Base-by-base conservation (phyloP, 2,329 filamentous ascomycete species). In the Beauveria caledonica region DNA sequence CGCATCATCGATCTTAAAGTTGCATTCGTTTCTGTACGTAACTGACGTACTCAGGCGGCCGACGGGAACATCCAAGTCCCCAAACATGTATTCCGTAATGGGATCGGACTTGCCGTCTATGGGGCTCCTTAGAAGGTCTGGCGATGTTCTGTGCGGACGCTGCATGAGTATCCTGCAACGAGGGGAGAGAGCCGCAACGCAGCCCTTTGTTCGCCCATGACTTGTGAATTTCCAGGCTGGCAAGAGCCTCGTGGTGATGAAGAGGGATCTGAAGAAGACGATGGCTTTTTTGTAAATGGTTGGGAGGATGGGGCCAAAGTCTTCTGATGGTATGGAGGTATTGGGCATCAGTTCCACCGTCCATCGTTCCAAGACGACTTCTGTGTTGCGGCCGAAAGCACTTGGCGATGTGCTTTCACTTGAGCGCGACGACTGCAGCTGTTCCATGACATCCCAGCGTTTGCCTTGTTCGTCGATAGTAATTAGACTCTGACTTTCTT, bases 221-320 rank as follows among this genome's bases (percentile, higher is more conserved):
- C 88, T 83, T 45, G 80, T 86, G 68, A 96, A 88, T 74, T 88
- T 95, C 86, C 89, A 96, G 25, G 89, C 86, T 2, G 94, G 94
- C 63, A 96, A 77, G 63, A 97, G 83, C 67, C 90, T 88, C 45
- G 90, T 85, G 59, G 89, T 89, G 54, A 90, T 85, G 72, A 90
- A 96, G 50, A 99, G 80, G 1, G 92, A 92, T 62, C 94, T 85
- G 74, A 97, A 97, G 67, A 97, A 86, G 66, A 97, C 89, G 64
- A 99, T 96, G 67, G 90, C 91, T 76, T 96, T 94, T 77, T 99
- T 99, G 80, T 99, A 99, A 62, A 96, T 86, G 57, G 90, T 93
- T 15, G 94, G 92, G 56, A 97, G 77, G 36, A 77, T 79, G 11
- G 78, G 78, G 8, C 82, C 83, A 70, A 86, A 90, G 70, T 83